phyloP scores from a whole-genome alignment of 208 protist genomes.

The Leishmania turanica region DNA sequence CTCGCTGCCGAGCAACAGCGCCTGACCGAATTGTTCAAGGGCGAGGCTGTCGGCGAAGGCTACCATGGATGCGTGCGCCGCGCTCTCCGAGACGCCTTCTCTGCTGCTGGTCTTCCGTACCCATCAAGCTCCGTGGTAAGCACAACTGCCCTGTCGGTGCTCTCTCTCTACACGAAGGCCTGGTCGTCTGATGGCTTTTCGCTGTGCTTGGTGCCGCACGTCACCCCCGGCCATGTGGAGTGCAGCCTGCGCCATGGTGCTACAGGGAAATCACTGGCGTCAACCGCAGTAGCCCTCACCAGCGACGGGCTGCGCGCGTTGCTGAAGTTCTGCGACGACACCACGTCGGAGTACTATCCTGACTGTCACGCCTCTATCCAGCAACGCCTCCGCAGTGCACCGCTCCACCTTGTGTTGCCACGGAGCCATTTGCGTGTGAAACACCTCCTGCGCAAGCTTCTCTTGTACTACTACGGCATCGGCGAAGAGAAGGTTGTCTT shows the following conservation, averaged over 20 bases:
- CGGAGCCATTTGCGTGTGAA: slow-evolving; percentile 44
- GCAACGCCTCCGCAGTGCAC: slow-evolving; percentile 24
- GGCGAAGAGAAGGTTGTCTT: slow-evolving; percentile 39
- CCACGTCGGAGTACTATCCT: slow-evolving; percentile 10
- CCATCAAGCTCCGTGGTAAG: background rate
- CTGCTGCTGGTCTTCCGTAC: slow-evolving; percentile 19
- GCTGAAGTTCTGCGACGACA: slow-evolving; percentile 17
- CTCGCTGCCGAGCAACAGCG: slow-evolving; percentile 30
- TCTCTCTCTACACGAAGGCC: slow-evolving; percentile 19
- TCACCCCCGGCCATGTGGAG: background rate
- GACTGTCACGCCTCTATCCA: slow-evolving; percentile 7
- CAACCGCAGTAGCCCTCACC: slow-evolving; percentile 7
- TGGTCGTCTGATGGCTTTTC: slow-evolving; percentile 21
- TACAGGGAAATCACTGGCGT: background rate
- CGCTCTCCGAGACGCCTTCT: slow-evolving; percentile 60
- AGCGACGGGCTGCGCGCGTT: slow-evolving; percentile 19
- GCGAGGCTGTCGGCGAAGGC: slow-evolving; percentile 49
- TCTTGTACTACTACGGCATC: slow-evolving; percentile 68
- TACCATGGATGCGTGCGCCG: slow-evolving; percentile 31
- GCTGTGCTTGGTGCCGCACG: background rate
- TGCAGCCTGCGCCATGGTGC: slow-evolving; percentile 7
- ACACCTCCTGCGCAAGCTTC: slow-evolving; percentile 46
- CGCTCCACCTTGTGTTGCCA: slow-evolving; percentile 60
- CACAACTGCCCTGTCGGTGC: slow-evolving; percentile 1
- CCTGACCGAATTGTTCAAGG: slow-evolving; percentile 51